These are phyloP conservation scores for Arctium minus DNA, from an alignment of 129 eudicot species.

Conservation along the genomic window DNA sequence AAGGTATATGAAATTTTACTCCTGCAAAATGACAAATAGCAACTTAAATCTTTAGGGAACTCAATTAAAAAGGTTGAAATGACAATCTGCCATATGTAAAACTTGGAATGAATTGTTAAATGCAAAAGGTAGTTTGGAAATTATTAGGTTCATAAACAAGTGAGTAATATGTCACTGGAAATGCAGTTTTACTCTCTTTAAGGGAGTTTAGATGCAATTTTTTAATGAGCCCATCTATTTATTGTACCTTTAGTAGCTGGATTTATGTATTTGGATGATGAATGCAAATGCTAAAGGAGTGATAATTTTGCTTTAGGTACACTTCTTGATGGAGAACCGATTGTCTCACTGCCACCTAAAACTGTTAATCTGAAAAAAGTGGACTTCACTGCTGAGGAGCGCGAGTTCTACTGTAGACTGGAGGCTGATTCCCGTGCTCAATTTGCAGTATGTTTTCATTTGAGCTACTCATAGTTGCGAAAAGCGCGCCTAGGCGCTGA, in stretches of 20 bases:
- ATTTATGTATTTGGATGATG: background rate
- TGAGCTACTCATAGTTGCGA: background rate
- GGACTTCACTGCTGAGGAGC: slow-evolving; percentile 83
- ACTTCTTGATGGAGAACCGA: slow-evolving; percentile 90
- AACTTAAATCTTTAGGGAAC: background rate
- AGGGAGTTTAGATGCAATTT: background rate
- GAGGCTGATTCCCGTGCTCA: slow-evolving; percentile 94
- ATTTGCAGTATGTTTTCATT: slow-evolving; percentile 62
- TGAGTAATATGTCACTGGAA: background rate
- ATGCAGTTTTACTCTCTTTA: background rate
- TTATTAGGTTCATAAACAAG: background rate
- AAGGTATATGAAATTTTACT: too few species aligned
- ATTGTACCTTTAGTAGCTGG: background rate
- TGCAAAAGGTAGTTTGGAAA: background rate
- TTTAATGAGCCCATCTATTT: background rate
- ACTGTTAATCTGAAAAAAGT: slow-evolving; percentile 67
- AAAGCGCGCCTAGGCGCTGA: too few species aligned
- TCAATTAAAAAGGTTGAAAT: too few species aligned
- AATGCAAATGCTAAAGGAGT: background rate
- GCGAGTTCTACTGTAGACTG: slow-evolving; percentile 75
- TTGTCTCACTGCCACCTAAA: slow-evolving; percentile 78
- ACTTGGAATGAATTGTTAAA: background rate
- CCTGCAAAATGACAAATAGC: background rate
- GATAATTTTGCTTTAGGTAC: slow-evolving; percentile 47
- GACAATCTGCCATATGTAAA: background rate